A percentile compares a stretch with the other conserved stretches of the same genome.
Evolutionary conservation across 441 rosid species (phyloP).

Genomic region (Erodium texanum): DNA sequence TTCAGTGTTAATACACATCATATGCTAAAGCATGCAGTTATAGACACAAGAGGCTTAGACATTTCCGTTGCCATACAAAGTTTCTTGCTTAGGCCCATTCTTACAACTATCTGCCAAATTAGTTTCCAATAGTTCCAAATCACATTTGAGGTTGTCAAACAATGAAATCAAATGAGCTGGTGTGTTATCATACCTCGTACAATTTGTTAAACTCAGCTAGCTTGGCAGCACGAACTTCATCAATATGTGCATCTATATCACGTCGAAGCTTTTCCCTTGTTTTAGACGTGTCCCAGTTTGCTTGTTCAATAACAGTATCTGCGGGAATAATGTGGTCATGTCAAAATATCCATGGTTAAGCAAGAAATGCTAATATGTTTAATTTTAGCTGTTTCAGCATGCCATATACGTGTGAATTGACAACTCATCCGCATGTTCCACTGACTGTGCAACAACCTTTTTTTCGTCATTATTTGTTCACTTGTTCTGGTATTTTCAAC

Average conservation of each 20-base stretch:
- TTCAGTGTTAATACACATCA: neutral
- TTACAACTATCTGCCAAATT: neutral
- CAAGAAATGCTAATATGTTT: constrained; percentile 1
- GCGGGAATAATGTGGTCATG: constrained; percentile 19
- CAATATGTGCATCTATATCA: constrained; percentile 73
- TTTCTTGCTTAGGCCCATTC: neutral
- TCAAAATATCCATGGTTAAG: neutral
- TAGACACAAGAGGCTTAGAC: neutral
- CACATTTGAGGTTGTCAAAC: neutral
- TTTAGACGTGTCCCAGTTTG: constrained; percentile 76
- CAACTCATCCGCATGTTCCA: neutral
- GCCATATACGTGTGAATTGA: neutral
- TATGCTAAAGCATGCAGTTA: constrained; percentile 4
- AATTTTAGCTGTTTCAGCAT: neutral
- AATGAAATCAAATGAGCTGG: neutral
- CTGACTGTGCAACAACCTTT: neutral
- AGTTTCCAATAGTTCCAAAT: neutral
- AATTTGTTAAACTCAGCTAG: constrained; percentile 57
- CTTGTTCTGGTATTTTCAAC: no score
- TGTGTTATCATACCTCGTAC: constrained; percentile 45
- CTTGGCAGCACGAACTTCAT: constrained; percentile 62
- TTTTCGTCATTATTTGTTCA: neutral
- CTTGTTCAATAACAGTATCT: constrained; percentile 73
- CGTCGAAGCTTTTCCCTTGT: constrained; percentile 58
- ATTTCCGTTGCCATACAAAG: neutral